Base-by-base conservation (phyloP, 768 basidiomycete genomes). In the Termitomyces sp. region DNA sequence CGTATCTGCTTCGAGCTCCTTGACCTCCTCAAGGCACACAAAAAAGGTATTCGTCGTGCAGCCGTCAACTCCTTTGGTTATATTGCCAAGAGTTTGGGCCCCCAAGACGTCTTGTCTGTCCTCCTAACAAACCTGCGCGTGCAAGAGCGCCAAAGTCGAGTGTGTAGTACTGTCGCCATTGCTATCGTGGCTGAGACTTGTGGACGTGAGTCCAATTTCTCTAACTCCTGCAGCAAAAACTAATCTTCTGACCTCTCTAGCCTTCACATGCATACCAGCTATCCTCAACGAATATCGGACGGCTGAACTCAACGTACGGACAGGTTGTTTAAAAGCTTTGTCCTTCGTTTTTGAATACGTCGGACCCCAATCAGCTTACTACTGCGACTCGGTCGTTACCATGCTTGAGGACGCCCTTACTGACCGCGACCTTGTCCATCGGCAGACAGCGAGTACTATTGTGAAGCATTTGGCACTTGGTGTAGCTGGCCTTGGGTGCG, bases 331-430 rank as follows among this genome's bases (percentile, higher is more conserved):
- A 60, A 99, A 98, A 70, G 96, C 97, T 1, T 79, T 99, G 19
- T 95, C 97, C 1, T 99, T 98, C 79, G 92, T 99, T 52, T 99
- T 98, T 67, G 97, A 98, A 79, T 99, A 99, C 65, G 95, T 98
- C 60, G 97, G 97, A 2, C 91, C 85, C 46, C 97, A 90, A 74
- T 98, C 95, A 50, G 94, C 85, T 15, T 97, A 96, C 74, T 99
- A 98, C 68, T 89, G 88, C 65, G 93, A 98, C 71, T 97, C 94
- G 0, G 94, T 98, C 37, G 91, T 98, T 52, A 96, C 94, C 14
- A 93, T 98, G 84, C 84, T 99, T 35, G 97, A 99, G 71, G 97
- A 99, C 62, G 97, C 97, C 6, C 79, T 98, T 42, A 98, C 97
- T 26, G 97, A 99, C 68, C 89, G 97, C 54, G 97, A 99, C 67